A percentile compares a stretch with the other conserved stretches of the same genome.
Conservation (phyloP, 257 asterid genomes). For the Lantana camara region DNA sequence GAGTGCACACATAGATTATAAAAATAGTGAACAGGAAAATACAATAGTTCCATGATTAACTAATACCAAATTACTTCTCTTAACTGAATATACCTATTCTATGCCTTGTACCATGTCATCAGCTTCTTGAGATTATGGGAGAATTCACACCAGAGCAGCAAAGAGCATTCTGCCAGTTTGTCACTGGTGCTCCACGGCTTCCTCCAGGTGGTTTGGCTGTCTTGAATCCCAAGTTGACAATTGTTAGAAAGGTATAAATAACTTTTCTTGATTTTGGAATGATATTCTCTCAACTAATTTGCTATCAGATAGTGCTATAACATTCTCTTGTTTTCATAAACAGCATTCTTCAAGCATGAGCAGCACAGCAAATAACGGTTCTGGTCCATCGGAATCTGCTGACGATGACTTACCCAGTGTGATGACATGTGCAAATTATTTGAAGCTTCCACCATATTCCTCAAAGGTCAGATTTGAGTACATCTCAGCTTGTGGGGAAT, state of each 20-base stretch:
- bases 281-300: neutral
- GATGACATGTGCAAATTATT: conserved; percentile 99
- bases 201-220: conserved; percentile 98
- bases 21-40: too few relatives aligned
- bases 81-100: neutral
- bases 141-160: conserved; percentile 94
- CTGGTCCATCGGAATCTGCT: conserved; percentile 75
- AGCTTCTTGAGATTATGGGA: conserved; percentile 98
- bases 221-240: conserved; percentile 92
- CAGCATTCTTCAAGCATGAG: conserved; percentile 81
- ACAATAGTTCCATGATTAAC: neutral
- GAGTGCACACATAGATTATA: too few relatives aligned
- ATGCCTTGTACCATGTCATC: conserved; percentile 18
- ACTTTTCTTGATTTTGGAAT: neutral
- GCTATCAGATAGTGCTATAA: neutral
- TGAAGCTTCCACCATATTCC: conserved; percentile 99
- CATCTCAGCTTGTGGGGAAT: too few relatives aligned
- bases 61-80: neutral
- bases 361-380: conserved; percentile 52
- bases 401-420: conserved; percentile 98
- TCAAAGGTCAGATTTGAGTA: conserved; percentile 94
- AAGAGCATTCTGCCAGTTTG: conserved; percentile 95
- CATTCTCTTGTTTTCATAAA: conserved; percentile 19
- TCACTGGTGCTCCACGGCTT: conserved; percentile 98
- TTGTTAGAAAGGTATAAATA: conserved; percentile 84